Evolutionary conservation across 352 stramenopile species (phyloP).

Genomic region (Phytophthora multivora): DNA sequence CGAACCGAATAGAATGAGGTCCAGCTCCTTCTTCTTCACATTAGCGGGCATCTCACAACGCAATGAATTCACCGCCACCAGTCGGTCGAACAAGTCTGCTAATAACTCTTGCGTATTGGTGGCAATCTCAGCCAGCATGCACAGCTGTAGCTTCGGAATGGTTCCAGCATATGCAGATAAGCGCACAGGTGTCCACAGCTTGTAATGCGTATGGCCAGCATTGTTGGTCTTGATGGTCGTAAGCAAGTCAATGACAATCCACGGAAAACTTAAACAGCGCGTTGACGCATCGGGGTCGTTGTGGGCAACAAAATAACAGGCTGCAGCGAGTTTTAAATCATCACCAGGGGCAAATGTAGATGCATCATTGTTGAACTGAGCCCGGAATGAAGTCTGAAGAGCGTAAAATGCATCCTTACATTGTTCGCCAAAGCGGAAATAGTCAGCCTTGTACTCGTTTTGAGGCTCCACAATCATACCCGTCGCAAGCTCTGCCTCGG

Average conservation of each 20-base stretch:
- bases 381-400: constrained; percentile 50
- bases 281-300: constrained; percentile 40
- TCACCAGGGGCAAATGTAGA: constrained; percentile 21
- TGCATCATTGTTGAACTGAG: constrained; percentile 49
- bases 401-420: constrained; percentile 70
- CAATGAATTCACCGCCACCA: constrained; percentile 57
- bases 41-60: constrained; percentile 40
- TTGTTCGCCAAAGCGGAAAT: constrained; percentile 79
- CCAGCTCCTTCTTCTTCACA: constrained; percentile 46
- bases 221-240: constrained; percentile 45
- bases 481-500: constrained; percentile 71
- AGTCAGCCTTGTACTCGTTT: constrained; percentile 68
- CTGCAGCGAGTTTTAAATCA: constrained; percentile 52
- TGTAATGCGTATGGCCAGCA: constrained; percentile 15
- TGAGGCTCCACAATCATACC: constrained; percentile 72
- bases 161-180: constrained; percentile 32
- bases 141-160: constrained; percentile 64
- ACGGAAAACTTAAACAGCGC: constrained; percentile 70
- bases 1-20: constrained; percentile 72
- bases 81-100: constrained; percentile 65
- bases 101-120: constrained; percentile 54
- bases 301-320: constrained; percentile 76
- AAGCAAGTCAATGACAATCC: constrained; percentile 67
- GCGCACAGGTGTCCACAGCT: constrained; percentile 33
- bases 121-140: constrained; percentile 60